phyloP scores from a whole-genome alignment of 805 yeast genomes.

The Saccharomycopsis capsularis region DNA sequence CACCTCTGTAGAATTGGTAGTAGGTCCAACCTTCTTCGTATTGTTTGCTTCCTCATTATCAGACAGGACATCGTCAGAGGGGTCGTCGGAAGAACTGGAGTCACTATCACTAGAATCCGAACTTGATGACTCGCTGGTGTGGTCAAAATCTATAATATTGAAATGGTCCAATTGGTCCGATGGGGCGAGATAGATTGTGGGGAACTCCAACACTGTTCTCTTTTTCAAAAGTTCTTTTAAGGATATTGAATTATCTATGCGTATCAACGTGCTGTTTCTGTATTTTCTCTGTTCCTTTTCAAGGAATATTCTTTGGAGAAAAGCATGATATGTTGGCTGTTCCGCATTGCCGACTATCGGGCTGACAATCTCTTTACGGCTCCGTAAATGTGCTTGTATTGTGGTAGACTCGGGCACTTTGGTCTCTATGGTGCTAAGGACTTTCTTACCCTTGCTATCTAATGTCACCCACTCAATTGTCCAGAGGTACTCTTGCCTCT shows the following conservation, averaged over 20 bases:
- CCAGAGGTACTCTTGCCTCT: conserved; percentile 17
- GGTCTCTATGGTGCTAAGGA: too few species aligned
- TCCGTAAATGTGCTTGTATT: neutral
- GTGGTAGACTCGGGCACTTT: neutral
- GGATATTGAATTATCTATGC: neutral
- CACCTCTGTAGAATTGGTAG: too few species aligned
- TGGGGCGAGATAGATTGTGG: conserved; percentile 12
- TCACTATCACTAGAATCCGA: conserved; percentile 3
- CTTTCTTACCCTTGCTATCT: neutral
- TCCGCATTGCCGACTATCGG: neutral
- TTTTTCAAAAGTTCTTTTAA: neutral
- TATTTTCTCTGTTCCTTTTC: neutral
- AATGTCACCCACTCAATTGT: conserved; percentile 16
- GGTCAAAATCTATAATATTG: neutral
- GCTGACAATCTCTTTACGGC: neutral
- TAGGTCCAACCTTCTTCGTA: conserved; percentile 22
- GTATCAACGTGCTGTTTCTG: neutral
- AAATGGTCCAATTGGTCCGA: neutral
- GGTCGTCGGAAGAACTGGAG: too few species aligned
- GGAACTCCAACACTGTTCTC: conserved; percentile 17
- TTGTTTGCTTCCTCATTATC: conserved; percentile 30
- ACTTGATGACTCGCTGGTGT: neutral
- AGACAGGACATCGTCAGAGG: too few species aligned
- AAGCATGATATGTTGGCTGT: neutral
- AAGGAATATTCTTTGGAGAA: neutral